Percentiles rank a stretch among this genome's conserved stretches.
Evolutionary conservation across 1,284 basidiomycete species (phyloP).

Genomic region (Apiotrichum laibachii): DNA sequence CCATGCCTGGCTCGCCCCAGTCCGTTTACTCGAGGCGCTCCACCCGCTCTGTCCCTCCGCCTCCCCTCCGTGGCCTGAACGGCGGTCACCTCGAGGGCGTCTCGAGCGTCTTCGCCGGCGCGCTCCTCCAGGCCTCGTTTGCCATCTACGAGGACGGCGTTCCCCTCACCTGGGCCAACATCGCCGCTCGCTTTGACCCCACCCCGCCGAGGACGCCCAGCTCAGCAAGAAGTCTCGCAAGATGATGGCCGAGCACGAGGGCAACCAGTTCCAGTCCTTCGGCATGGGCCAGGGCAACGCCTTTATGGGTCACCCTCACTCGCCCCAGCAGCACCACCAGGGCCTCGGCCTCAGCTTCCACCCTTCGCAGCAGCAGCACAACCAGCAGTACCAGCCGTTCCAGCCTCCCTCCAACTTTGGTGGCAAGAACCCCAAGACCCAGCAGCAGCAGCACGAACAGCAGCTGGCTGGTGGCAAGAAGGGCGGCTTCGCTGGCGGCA

Average conservation of each 20-base stretch:
- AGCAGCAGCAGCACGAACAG: not conserved
- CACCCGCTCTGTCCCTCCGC: not conserved
- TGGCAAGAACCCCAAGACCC: not conserved
- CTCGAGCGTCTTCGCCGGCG: constrained; percentile 14
- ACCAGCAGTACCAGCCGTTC: no score
- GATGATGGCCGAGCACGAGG: not conserved
- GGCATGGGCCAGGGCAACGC: not conserved
- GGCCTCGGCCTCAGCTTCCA: no score
- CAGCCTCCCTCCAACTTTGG: no score
- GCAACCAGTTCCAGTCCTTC: not conserved
- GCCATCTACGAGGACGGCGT: not conserved
- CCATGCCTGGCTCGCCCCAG: not conserved
- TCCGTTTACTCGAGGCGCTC: not conserved
- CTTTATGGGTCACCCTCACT: no score
- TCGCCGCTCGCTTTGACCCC: constrained; percentile 1
- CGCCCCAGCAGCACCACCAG: no score
- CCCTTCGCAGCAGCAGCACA: no score
- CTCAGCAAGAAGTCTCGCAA: not conserved
- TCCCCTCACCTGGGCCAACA: not conserved
- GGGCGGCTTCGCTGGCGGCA: no score
- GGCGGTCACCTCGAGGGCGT: constrained; percentile 9
- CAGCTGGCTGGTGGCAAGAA: not conserved
- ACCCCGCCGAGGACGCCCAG: not conserved
- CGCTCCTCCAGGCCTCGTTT: constrained; percentile 12
- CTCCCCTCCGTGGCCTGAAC: constrained; percentile 3